Conservation (phyloP, 768 basidiomycete species). For the Exidia glandulosa region DNA sequence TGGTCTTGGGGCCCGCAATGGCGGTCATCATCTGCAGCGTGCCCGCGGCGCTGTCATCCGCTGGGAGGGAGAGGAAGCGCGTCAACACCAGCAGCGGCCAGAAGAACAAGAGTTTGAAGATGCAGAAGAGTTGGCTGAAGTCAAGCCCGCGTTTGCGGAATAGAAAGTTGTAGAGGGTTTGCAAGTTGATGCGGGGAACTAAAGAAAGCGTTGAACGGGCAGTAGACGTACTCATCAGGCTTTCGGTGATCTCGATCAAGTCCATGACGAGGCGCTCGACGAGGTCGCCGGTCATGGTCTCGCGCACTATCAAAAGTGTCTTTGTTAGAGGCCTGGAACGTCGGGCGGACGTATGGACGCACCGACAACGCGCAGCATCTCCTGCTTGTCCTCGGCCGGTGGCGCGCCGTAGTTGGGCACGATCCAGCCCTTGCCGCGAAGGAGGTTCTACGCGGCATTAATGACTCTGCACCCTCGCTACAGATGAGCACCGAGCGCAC, state of each 20-base stretch:
- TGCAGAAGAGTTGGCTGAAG: neutral
- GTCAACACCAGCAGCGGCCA: neutral
- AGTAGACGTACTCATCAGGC: constrained; percentile 31
- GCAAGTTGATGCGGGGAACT: neutral
- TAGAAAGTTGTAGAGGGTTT: neutral
- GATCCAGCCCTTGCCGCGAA: constrained; percentile 48
- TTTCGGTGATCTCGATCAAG: constrained; percentile 56
- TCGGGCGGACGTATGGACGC: too few relatives aligned
- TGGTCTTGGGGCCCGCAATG: neutral
- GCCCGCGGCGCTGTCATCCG: neutral
- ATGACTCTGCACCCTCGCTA: too few relatives aligned
- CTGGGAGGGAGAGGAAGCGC: neutral
- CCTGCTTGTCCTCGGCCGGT: constrained; percentile 35
- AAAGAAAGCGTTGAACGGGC: neutral
- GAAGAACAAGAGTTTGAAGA: neutral
- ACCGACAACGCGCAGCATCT: constrained; percentile 53
- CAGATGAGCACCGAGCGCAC: too few relatives aligned
- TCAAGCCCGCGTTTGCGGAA: neutral
- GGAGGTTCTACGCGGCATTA: too few relatives aligned
- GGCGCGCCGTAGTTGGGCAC: constrained; percentile 51
- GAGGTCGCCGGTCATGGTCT: constrained; percentile 49
- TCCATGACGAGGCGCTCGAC: constrained; percentile 57
- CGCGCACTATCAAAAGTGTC: constrained; percentile 42
- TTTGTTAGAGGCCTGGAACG: constrained; percentile 18
- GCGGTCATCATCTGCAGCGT: neutral